Conservation (phyloP, 257 asterid genomes). For the Jaltomata sinuosa region DNA sequence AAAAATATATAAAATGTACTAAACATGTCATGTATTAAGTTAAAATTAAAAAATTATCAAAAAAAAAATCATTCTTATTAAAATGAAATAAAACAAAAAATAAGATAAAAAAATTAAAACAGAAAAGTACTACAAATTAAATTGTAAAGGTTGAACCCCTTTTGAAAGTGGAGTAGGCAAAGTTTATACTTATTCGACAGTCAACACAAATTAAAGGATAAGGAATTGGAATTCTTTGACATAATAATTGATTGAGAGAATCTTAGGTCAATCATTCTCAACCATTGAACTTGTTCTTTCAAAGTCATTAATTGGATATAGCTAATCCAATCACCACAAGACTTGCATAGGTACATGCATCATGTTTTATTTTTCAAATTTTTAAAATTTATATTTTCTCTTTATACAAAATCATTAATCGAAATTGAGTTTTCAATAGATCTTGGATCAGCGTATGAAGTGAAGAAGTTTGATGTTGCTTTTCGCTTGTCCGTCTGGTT, state of each 20-base stretch:
- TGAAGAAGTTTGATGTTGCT: not conserved
- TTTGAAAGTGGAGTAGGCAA: not conserved
- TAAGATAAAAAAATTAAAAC: not conserved
- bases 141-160: not conserved
- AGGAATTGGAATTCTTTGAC: not conserved
- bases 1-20: not conserved
- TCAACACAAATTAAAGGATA: not conserved
- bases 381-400: not conserved
- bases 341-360: not conserved
- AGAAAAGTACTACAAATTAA: too few species aligned
- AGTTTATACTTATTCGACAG: not conserved
- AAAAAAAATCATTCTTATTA: not conserved
- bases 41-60: too few species aligned
- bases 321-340: not conserved
- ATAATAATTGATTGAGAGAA: not conserved
- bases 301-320: not conserved
- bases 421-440: not conserved
- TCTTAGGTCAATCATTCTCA: not conserved
- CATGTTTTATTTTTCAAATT: not conserved
- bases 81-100: not conserved
- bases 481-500: not conserved
- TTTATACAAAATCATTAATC: not conserved
- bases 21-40: not conserved
- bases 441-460: not conserved
- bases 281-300: not conserved